A percentile compares a stretch with the other conserved stretches of the same genome.
Evolutionary conservation across 2,329 filamentous ascomycete genomes (phyloP).

Genomic region (Sporothrix sp.): DNA sequence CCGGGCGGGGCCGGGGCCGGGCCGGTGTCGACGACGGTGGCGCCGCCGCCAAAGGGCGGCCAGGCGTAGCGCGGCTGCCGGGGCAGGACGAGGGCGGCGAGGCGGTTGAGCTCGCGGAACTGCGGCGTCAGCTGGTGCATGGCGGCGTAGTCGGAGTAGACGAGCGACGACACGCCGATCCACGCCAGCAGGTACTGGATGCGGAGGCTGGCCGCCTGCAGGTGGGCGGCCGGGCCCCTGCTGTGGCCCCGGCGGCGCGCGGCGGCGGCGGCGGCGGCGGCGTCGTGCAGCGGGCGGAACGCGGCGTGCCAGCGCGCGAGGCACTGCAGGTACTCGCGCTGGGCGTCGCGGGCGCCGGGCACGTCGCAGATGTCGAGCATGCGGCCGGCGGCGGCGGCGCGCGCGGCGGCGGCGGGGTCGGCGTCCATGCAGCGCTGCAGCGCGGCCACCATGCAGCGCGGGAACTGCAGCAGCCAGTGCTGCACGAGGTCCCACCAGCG

Average conservation of each 20-base stretch:
- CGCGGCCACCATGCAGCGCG: constrained; percentile 17
- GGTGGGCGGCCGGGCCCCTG: constrained; percentile 23
- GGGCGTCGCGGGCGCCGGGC: constrained; percentile 14
- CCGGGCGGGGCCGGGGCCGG: too few species aligned
- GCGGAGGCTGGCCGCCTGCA: constrained; percentile 31
- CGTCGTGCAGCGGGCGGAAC: constrained; percentile 29
- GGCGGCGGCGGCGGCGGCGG: constrained; percentile 20
- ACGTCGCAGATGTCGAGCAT: constrained; percentile 17
- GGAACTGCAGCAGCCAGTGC: constrained; percentile 22
- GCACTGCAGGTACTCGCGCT: constrained; percentile 28
- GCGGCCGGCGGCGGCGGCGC: not conserved
- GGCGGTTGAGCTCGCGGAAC: constrained; percentile 32
- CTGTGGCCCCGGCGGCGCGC: too few species aligned
- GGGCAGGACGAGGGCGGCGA: constrained; percentile 29
- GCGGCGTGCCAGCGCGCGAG: constrained; percentile 32
- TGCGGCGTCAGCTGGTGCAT: constrained; percentile 32
- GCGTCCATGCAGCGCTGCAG: constrained; percentile 13
- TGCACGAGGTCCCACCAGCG: constrained; percentile 24
- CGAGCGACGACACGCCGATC: constrained; percentile 30
- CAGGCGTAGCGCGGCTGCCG: constrained; percentile 16
- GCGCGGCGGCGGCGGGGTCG: constrained; percentile 5
- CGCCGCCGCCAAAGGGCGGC: constrained; percentile 1
- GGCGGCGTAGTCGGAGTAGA: constrained; percentile 28
- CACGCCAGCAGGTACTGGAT: constrained; percentile 35
- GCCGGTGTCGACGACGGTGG: not conserved